Conservation (phyloP, 306 rosid genomes). For the Herpetospermum pedunculosum region DNA sequence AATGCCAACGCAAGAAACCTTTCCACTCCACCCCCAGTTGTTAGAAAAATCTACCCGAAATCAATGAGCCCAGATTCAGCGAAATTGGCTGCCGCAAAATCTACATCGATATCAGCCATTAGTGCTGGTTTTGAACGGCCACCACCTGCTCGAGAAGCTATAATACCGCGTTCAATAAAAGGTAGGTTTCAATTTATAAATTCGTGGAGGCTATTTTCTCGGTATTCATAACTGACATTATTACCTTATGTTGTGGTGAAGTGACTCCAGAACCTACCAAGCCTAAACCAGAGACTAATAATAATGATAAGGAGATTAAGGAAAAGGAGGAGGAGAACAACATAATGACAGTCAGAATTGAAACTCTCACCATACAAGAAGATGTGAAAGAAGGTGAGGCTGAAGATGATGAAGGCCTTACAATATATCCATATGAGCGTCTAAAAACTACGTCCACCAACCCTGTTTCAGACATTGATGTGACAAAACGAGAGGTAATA, state of each 20-base stretch:
- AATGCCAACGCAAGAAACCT: constrained; percentile 62
- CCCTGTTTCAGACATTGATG: constrained; percentile 66
- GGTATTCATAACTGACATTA: background rate
- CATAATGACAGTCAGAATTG: constrained; percentile 38
- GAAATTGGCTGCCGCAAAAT: constrained; percentile 37
- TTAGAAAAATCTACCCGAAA: constrained; percentile 77
- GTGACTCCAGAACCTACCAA: constrained; percentile 31
- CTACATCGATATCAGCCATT: constrained; percentile 56
- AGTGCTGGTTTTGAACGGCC: constrained; percentile 52
- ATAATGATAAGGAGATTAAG: background rate
- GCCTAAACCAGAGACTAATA: constrained; percentile 30
- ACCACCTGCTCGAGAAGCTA: constrained; percentile 43
- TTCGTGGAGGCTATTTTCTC: background rate
- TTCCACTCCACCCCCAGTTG: constrained; percentile 90
- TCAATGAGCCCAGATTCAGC: constrained; percentile 52
- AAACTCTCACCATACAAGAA: constrained; percentile 69
- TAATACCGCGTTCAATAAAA: constrained; percentile 67
- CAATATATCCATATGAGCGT: constrained; percentile 59
- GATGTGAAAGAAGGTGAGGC: constrained; percentile 78
- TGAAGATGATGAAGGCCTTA: constrained; percentile 69
- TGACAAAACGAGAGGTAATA: constrained; percentile 89
- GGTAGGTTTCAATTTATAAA: constrained; percentile 26
- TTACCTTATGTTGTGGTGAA: constrained; percentile 20
- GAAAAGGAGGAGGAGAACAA: constrained; percentile 19
- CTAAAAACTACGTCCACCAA: constrained; percentile 49